A percentile compares a stretch with the other conserved stretches of the same genome.
Evolutionary conservation across 129 eudicot genomes (phyloP).

Genomic region (Apium graveolens): DNA sequence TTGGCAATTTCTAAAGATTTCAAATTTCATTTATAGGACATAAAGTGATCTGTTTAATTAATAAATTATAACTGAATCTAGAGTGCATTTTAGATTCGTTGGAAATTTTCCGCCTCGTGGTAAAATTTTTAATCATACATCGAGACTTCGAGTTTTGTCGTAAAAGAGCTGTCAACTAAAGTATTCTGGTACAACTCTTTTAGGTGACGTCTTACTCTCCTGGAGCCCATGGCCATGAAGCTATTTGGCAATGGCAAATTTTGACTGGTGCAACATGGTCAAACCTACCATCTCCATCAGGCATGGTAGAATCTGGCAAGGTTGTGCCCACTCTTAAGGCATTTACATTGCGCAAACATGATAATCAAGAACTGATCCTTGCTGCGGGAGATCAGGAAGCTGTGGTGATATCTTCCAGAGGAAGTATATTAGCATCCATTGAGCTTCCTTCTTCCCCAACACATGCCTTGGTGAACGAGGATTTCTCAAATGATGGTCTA

Average conservation of each 20-base stretch:
- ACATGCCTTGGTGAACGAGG: slow-evolving; percentile 64
- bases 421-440: slow-evolving; percentile 50
- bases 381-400: slow-evolving; percentile 96
- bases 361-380: slow-evolving; percentile 55
- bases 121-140: neutral
- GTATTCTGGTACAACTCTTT: slow-evolving; percentile 10
- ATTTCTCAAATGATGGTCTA: slow-evolving; percentile 89
- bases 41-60: neutral
- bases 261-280: slow-evolving; percentile 97
- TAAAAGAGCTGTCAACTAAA: slow-evolving; percentile 11
- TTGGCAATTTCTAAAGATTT: neutral
- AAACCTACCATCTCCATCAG: slow-evolving; percentile 90
- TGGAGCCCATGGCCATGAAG: slow-evolving; percentile 78
- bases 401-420: slow-evolving; percentile 69
- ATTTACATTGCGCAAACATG: slow-evolving; percentile 61
- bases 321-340: slow-evolving; percentile 85
- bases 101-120: neutral
- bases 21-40: neutral
- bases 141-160: neutral
- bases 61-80: neutral
- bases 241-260: slow-evolving; percentile 94
- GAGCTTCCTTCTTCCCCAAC: slow-evolving; percentile 92
- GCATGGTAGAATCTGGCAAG: slow-evolving; percentile 66
- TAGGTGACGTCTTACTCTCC: slow-evolving; percentile 96
- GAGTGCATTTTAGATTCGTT: neutral